Base-by-base conservation (phyloP, 352 stramenopile genomes). In the Aphanomyces astaci region DNA sequence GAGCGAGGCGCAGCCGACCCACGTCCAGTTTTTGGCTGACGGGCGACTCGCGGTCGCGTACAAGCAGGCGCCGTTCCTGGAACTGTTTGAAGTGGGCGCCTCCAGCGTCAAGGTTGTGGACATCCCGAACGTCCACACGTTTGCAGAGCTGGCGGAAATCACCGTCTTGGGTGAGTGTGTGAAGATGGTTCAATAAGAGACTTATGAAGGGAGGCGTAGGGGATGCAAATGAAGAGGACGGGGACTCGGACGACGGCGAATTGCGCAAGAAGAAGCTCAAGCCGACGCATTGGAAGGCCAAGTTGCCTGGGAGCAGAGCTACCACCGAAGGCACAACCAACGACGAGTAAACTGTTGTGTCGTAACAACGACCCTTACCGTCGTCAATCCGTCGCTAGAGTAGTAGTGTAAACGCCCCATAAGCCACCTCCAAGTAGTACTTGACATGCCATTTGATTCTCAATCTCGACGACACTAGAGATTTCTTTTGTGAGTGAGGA, bases 221-320 rank as follows among this genome's bases (percentile, higher is more conserved):
- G 17, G 48, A 70, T 2, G 33, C 28, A 17, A 55, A 81, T 45
- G 78, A 81, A 13, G 75, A 86, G 9, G 67, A 75, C 13, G 64
- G 79, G 19, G 80, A 92, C 30, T 76, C 81, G 39, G 76, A 88
- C 7, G 81, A 92, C 39, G 81, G 79, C 36, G 82, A 81, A 13
- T 63, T 90, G 51, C 83, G 87, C 72, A 93, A 93, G 81, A 93
- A 93, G 70, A 93, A 91, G 59, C 77, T 88, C 66, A 75, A 81
- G 71, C 81, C 72, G 5, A 75, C 63, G 43, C 51, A 77, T 32
- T 83, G 75, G 75, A 83, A 81, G 66, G 63, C 62, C 59, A 80
- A 81, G 66, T 33, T 78, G 30, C 68, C 67, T 43, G 25, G n/a
- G n/a, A n/a, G n/a, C n/a, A n/a, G n/a, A n/a, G n/a, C n/a, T n/a